phyloP scores from a whole-genome alignment of 176 grass and related monocot genomes.

The Raddia guianensis region DNA sequence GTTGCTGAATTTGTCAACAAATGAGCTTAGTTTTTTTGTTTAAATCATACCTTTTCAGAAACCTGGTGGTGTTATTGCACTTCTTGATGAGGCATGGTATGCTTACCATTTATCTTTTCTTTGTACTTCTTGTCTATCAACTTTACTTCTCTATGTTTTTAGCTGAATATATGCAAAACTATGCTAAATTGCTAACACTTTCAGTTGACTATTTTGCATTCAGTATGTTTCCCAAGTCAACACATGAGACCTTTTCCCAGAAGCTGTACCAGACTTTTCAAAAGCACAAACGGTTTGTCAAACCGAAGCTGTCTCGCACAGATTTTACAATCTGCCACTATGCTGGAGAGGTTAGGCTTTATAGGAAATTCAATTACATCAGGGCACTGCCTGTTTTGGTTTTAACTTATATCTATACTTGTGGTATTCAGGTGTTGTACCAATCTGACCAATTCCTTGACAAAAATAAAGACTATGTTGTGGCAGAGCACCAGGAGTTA shows the following conservation, averaged over 20 bases:
- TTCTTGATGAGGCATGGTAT: slow-evolving; percentile 99
- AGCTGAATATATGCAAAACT: slow-evolving; percentile 18
- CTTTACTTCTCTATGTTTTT: slow-evolving; percentile 23
- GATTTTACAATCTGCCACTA: slow-evolving; percentile 94
- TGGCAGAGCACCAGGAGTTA: slow-evolving; percentile 95
- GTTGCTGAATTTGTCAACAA: slow-evolving; percentile 15
- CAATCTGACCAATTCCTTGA: slow-evolving; percentile 96
- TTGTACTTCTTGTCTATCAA: slow-evolving; percentile 33
- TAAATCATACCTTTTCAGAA: slow-evolving; percentile 60
- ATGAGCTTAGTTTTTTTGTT: slow-evolving; percentile 1
- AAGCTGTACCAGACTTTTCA: slow-evolving; percentile 98
- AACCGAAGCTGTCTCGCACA: slow-evolving; percentile 95
- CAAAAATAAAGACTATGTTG: slow-evolving; percentile 99
- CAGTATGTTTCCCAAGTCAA: slow-evolving; percentile 99
- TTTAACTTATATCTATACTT: slow-evolving; percentile 34
- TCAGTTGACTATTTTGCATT: slow-evolving; percentile 30
- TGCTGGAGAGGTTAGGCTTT: slow-evolving; percentile 83
- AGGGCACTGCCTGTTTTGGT: slow-evolving; percentile 10
- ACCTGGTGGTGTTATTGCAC: slow-evolving; percentile 97
- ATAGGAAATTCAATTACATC: slow-evolving; percentile 13
- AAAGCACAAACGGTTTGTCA: slow-evolving; percentile 84
- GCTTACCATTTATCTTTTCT: slow-evolving; percentile 35
- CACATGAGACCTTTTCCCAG: slow-evolving; percentile 95
- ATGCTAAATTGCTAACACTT: slow-evolving; percentile 23
- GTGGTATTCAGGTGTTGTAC: slow-evolving; percentile 66